These are phyloP conservation scores for Xylariaceae sp. DNA, from an alignment of 2,329 filamentous ascomycete species.

Conservation along the genomic window DNA sequence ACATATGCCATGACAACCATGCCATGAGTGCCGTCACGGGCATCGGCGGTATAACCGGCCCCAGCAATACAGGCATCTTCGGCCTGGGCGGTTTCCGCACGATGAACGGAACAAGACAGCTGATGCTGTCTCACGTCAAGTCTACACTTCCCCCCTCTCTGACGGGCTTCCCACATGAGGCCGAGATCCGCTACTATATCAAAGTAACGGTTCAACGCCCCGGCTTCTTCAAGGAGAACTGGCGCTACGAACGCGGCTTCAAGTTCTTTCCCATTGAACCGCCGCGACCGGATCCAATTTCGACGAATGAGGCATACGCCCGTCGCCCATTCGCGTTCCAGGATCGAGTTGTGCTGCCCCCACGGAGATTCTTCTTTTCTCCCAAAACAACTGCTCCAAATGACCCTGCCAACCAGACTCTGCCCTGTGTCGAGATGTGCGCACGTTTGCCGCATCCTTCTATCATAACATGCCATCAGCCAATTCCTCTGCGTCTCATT, in stretches of 20 bases:
- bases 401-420: conserved; percentile 35
- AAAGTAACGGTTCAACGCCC: conserved; percentile 94
- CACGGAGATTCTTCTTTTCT: conserved; percentile 55
- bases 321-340: conserved; percentile 60
- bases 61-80: conserved; percentile 39
- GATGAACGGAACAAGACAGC: conserved; percentile 59
- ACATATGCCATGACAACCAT: conserved; percentile 55
- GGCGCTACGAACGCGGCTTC: conserved; percentile 62
- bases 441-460: conserved; percentile 81
- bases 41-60: conserved; percentile 43
- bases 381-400: conserved; percentile 28
- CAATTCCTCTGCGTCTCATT: conserved; percentile 73
- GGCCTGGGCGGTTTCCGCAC: conserved; percentile 50
- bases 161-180: conserved; percentile 78
- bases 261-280: conserved; percentile 92
- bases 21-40: conserved; percentile 51
- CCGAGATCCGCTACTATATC: conserved; percentile 88
- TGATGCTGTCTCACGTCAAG: conserved; percentile 67
- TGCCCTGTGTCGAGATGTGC: conserved; percentile 68
- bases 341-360: conserved; percentile 34
- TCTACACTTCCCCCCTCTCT: conserved; percentile 84
- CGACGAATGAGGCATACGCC: conserved; percentile 77
- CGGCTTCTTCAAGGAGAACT: conserved; percentile 85
- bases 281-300: conserved; percentile 57
- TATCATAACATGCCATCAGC: conserved; percentile 83